phyloP scores from a whole-genome alignment of 129 eudicot genomes.

The Arctium minus region DNA sequence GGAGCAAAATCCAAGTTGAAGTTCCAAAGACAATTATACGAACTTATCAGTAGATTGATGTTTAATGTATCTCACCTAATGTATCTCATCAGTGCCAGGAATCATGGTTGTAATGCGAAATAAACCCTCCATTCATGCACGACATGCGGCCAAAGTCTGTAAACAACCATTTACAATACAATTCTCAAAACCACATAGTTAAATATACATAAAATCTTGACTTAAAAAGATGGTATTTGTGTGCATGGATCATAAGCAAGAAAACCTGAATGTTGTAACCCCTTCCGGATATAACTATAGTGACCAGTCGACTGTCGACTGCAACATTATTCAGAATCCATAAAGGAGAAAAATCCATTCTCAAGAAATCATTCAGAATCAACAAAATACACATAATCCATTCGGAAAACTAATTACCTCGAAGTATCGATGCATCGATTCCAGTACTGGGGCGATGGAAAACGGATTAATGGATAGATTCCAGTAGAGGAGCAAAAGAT shows the following conservation, averaged over 20 bases:
- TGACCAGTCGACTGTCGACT: constrained; percentile 83
- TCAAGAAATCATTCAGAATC: too few relatives aligned
- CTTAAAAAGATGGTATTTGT: neutral
- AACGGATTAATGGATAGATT: too few relatives aligned
- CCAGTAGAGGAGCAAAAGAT: too few relatives aligned
- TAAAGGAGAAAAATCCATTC: too few relatives aligned
- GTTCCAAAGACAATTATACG: too few relatives aligned
- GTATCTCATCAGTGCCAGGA: too few relatives aligned
- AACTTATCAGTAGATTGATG: too few relatives aligned
- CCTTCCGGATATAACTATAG: constrained; percentile 75
- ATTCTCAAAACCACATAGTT: neutral
- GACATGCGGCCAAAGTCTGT: constrained; percentile 87
- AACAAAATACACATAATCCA: too few relatives aligned
- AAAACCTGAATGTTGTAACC: constrained; percentile 84
- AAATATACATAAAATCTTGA: neutral
- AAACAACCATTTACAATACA: constrained; percentile 14
- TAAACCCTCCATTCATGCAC: constrained; percentile 67
- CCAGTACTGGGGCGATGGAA: too few relatives aligned
- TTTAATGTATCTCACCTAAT: too few relatives aligned
- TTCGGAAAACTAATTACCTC: too few relatives aligned
- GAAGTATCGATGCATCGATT: too few relatives aligned
- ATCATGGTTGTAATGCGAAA: constrained; percentile 56
- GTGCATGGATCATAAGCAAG: neutral
- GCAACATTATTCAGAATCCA: constrained; percentile 8
- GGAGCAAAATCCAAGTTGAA: constrained; percentile 11